These are phyloP conservation scores for Saccharomycopsis sp. DNA, from an alignment of 805 yeast species.

Conservation along the genomic window DNA sequence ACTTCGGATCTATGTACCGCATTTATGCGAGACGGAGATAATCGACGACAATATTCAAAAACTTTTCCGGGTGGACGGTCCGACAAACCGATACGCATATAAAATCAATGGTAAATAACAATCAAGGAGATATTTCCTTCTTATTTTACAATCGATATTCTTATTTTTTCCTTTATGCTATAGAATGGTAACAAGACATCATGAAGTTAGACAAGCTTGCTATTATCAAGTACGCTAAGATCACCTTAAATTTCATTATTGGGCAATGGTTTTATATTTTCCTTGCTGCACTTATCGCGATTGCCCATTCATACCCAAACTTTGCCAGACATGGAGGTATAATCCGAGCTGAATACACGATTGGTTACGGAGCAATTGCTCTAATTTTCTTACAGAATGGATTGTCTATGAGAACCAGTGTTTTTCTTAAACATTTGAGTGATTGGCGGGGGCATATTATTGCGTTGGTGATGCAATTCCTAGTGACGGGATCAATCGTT, in stretches of 20 bases:
- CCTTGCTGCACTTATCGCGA: slow-evolving; percentile 63
- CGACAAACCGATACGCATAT: too few relatives aligned
- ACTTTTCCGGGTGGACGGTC: too few relatives aligned
- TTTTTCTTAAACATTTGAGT: slow-evolving; percentile 51
- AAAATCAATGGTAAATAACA: too few relatives aligned
- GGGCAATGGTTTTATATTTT: slow-evolving; percentile 71
- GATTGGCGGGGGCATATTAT: slow-evolving; percentile 82
- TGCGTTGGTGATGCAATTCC: slow-evolving; percentile 58
- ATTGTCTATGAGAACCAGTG: slow-evolving; percentile 61
- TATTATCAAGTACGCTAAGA: neutral
- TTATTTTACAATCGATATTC: too few relatives aligned
- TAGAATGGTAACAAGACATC: too few relatives aligned
- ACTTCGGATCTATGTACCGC: too few relatives aligned
- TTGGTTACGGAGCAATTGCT: slow-evolving; percentile 84
- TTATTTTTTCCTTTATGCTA: too few relatives aligned
- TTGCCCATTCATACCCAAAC: slow-evolving; percentile 72
- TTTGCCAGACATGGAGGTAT: slow-evolving; percentile 82
- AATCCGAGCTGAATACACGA: slow-evolving; percentile 65
- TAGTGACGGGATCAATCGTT: slow-evolving; percentile 63
- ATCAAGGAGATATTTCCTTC: too few relatives aligned
- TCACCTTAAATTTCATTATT: slow-evolving; percentile 5
- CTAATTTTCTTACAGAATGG: slow-evolving; percentile 79
- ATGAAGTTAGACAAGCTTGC: too few relatives aligned
- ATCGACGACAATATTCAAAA: too few relatives aligned
- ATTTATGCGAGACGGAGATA: too few relatives aligned